Conservation (phyloP, 2,329 filamentous ascomycete species). For the Calonectria pauciramosa region DNA sequence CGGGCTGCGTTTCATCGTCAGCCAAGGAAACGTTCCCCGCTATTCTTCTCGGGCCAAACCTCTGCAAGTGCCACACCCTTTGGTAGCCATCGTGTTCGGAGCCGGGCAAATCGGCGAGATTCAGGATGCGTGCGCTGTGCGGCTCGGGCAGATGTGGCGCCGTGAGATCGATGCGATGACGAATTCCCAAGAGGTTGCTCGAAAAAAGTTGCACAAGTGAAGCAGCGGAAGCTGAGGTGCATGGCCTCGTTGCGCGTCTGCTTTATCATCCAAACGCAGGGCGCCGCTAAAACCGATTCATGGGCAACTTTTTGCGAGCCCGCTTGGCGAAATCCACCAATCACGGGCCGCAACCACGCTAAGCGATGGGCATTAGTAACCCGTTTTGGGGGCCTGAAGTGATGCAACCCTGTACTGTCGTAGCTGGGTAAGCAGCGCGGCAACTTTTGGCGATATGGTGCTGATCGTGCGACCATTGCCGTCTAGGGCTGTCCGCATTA, state of each 20-base stretch:
- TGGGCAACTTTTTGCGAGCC: slow-evolving; percentile 20
- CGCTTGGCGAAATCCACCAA: not conserved
- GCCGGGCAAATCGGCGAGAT: not conserved
- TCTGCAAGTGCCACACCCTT: slow-evolving; percentile 35
- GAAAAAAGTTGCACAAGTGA: not conserved
- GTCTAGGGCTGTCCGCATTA: too few relatives aligned
- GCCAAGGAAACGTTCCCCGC: not conserved
- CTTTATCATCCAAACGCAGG: slow-evolving; percentile 1
- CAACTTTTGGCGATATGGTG: not conserved
- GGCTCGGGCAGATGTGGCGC: not conserved
- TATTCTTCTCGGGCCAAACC: not conserved
- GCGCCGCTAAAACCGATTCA: not conserved
- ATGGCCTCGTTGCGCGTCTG: not conserved
- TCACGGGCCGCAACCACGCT: not conserved
- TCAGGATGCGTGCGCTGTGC: not conserved
- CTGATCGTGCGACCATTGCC: not conserved
- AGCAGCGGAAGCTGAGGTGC: not conserved
- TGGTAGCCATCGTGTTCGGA: slow-evolving; percentile 15
- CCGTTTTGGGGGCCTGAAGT: not conserved
- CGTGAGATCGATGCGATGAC: not conserved
- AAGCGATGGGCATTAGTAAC: not conserved
- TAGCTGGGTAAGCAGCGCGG: not conserved
- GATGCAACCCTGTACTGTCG: not conserved
- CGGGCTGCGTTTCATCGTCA: slow-evolving; percentile 29
- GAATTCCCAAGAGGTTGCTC: not conserved